Evolutionary conservation across 2,329 filamentous ascomycete species (phyloP).

Genomic region (Cercospora sp.): DNA sequence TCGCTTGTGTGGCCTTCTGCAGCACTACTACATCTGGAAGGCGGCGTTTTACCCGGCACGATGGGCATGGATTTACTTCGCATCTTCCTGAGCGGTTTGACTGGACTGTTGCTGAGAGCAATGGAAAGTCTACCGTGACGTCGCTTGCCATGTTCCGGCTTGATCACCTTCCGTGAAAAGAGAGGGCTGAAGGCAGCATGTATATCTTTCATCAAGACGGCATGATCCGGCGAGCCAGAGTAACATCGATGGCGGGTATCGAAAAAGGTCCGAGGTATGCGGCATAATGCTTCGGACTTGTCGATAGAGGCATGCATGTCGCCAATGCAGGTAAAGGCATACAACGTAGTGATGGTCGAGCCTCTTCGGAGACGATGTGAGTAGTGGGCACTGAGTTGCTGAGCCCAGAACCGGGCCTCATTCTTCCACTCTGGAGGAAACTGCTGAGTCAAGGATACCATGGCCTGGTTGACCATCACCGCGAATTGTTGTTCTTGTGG

Average conservation of each 20-base stretch:
- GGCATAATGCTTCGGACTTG: slow-evolving; percentile 32
- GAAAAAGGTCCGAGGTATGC: slow-evolving; percentile 49
- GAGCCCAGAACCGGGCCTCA: slow-evolving; percentile 47
- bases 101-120: slow-evolving; percentile 8
- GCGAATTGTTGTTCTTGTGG: slow-evolving; percentile 40
- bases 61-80: slow-evolving; percentile 2
- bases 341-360: slow-evolving; percentile 42
- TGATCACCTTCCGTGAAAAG: slow-evolving; percentile 31
- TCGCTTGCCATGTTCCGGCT: slow-evolving; percentile 12
- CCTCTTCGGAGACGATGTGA: slow-evolving; percentile 25
- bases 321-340: slow-evolving; percentile 45
- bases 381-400: slow-evolving; percentile 41
- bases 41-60: slow-evolving; percentile 6
- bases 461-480: slow-evolving; percentile 37
- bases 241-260: slow-evolving; percentile 46
- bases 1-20: slow-evolving; percentile 17
- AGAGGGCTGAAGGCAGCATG: slow-evolving; percentile 50
- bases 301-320: slow-evolving; percentile 37
- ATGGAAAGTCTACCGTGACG: slow-evolving; percentile 17
- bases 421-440: slow-evolving; percentile 45
- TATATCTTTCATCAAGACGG: slow-evolving; percentile 46
- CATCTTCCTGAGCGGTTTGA: slow-evolving; percentile 12
- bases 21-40: slow-evolving; percentile 17
- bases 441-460: slow-evolving; percentile 35
- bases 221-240: slow-evolving; percentile 48